phyloP scores from a whole-genome alignment of 441 rosid genomes.

The Arabidopsis lyrata region DNA sequence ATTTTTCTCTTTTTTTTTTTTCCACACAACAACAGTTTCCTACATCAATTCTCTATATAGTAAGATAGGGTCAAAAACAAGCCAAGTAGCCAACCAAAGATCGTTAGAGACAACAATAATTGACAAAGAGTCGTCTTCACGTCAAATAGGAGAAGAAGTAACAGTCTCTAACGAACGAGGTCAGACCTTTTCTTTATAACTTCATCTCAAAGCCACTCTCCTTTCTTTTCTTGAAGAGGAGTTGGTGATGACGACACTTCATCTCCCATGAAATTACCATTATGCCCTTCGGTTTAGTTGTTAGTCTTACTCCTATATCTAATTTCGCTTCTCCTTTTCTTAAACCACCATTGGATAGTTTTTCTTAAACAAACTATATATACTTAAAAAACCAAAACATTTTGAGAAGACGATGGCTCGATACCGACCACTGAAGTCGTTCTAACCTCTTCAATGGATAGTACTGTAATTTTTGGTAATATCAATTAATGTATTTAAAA shows the following conservation, averaged over 20 bases:
- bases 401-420: not conserved
- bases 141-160: constrained; percentile 29
- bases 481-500: not conserved
- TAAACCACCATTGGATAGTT: not conserved
- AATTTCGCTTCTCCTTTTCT: not conserved
- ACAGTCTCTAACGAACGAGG: constrained; percentile 42
- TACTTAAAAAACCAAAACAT: not conserved
- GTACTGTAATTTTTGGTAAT: constrained; percentile 3
- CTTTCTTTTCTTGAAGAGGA: not conserved
- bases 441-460: constrained; percentile 8
- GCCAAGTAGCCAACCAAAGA: constrained; percentile 19
- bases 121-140: constrained; percentile 40
- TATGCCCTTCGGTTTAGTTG: constrained; percentile 29
- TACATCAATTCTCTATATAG: not conserved
- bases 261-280: constrained; percentile 8
- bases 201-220: constrained; percentile 45
- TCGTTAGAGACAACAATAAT: constrained; percentile 39
- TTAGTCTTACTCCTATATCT: constrained; percentile 23
- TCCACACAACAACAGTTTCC: not conserved
- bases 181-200: constrained; percentile 41
- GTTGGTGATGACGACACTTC: constrained; percentile 35
- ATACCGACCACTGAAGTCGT: constrained; percentile 1
- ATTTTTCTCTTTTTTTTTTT: not conserved
- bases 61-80: constrained; percentile 34
- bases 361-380: not conserved